phyloP scores from a whole-genome alignment of 2,329 filamentous ascomycete species.

The Paecilomyces sp. region DNA sequence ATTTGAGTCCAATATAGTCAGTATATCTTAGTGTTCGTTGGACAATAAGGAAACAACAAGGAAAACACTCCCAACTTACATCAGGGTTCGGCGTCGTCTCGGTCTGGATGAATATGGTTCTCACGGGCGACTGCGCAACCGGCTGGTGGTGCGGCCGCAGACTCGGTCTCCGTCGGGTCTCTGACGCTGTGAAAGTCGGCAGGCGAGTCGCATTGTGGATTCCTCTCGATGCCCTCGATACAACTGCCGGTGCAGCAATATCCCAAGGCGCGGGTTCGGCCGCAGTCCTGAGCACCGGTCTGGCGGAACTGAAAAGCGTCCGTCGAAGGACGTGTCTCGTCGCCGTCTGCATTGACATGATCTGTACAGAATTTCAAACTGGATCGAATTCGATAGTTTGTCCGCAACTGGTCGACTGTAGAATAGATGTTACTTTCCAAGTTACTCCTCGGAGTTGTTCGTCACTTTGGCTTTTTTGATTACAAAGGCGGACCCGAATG shows the following conservation, averaged over 20 bases:
- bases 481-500: neutral
- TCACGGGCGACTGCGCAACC: conserved; percentile 32
- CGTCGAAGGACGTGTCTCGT: conserved; percentile 26
- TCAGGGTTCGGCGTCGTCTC: conserved; percentile 92
- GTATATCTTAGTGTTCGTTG: neutral
- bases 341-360: conserved; percentile 25
- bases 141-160: conserved; percentile 37
- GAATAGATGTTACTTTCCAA: neutral
- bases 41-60: neutral
- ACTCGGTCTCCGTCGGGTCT: conserved; percentile 38
- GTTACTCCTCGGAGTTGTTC: neutral
- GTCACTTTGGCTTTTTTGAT: neutral
- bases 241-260: conserved; percentile 15
- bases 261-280: conserved; percentile 20
- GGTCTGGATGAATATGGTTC: conserved; percentile 96
- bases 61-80: conserved; percentile 37
- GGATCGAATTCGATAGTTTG: neutral
- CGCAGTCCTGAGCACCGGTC: conserved; percentile 12
- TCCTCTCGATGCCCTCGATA: conserved; percentile 26
- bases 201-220: conserved; percentile 38
- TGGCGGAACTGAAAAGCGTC: conserved; percentile 16
- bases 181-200: conserved; percentile 42
- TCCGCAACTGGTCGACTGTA: neutral
- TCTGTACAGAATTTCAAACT: conserved; percentile 1
- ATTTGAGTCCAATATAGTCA: neutral